Percentiles rank a stretch among this genome's conserved stretches.
Conservation (phyloP, 2,329 filamentous ascomycete species). For the Apiospora koreana region DNA sequence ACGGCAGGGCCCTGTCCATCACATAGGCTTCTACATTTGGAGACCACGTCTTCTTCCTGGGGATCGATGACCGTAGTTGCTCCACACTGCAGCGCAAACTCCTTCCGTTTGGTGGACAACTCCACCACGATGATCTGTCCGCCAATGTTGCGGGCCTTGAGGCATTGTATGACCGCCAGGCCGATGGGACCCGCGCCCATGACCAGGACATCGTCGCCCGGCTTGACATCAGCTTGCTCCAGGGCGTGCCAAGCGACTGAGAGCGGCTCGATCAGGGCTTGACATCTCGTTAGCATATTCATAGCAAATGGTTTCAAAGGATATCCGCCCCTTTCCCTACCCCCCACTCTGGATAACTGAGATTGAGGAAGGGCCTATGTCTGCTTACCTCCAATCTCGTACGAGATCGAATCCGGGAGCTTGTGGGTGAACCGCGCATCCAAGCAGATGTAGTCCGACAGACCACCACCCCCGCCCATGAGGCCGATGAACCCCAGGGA, state of each 20-base stretch:
- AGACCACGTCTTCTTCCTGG: constrained; percentile 48
- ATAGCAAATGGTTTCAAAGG: constrained; percentile 16
- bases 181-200: constrained; percentile 66
- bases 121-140: constrained; percentile 60
- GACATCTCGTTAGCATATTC: neutral
- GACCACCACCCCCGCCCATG: constrained; percentile 51
- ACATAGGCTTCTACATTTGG: constrained; percentile 42
- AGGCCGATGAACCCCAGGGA: constrained; percentile 41
- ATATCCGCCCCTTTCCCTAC: neutral
- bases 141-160: constrained; percentile 50
- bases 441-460: constrained; percentile 56
- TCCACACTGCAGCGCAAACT: constrained; percentile 54
- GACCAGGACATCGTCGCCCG: constrained; percentile 51
- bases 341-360: neutral
- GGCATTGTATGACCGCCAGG: constrained; percentile 58
- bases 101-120: constrained; percentile 49
- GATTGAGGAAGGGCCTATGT: too few relatives aligned
- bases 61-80: constrained; percentile 57
- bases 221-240: constrained; percentile 45
- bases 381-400: constrained; percentile 46
- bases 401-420: constrained; percentile 51
- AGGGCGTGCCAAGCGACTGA: constrained; percentile 67
- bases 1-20: constrained; percentile 56
- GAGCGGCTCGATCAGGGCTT: constrained; percentile 62
- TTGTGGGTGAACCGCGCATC: constrained; percentile 48